Percentiles rank a stretch among this genome's conserved stretches.
Evolutionary conservation across 2,329 filamentous ascomycete species (phyloP).

Genomic region (Colletotrichum tamarilloi): DNA sequence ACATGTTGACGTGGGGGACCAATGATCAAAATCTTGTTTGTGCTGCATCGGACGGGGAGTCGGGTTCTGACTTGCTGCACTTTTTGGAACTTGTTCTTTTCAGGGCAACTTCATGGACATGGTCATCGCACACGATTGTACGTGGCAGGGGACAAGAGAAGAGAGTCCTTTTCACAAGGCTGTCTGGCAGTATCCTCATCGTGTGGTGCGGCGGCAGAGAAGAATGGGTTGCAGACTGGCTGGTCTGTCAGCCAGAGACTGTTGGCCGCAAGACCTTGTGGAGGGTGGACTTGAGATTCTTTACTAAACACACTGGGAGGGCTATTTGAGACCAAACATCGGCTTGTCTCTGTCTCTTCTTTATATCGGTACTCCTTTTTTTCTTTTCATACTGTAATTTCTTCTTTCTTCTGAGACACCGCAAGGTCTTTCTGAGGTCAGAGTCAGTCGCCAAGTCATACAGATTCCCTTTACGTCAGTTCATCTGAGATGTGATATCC

Average conservation of each 20-base stretch:
- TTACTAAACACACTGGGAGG: constrained; percentile 34
- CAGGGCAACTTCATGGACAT: constrained; percentile 31
- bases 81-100: constrained; percentile 32
- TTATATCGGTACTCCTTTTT: constrained; percentile 35
- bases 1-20: constrained; percentile 26
- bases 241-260: constrained; percentile 19
- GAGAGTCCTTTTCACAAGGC: constrained; percentile 10
- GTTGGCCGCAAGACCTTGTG: constrained; percentile 26
- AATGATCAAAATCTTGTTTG: constrained; percentile 40
- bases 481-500: constrained; percentile 15
- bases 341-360: constrained; percentile 36
- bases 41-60: constrained; percentile 53
- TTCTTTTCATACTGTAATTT: constrained; percentile 34
- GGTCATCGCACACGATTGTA: constrained; percentile 14
- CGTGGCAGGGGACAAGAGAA: constrained; percentile 9
- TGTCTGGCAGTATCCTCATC: neutral
- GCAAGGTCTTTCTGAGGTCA: constrained; percentile 35
- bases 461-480: constrained; percentile 35
- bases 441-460: constrained; percentile 35
- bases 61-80: constrained; percentile 47
- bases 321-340: constrained; percentile 34
- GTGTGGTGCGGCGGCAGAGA: constrained; percentile 8
- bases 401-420: constrained; percentile 38
- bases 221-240: constrained; percentile 12
- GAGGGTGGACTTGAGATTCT: constrained; percentile 36